Base-by-base conservation (phyloP, 2,329 filamentous ascomycete species). In the Xylaria sp. region DNA sequence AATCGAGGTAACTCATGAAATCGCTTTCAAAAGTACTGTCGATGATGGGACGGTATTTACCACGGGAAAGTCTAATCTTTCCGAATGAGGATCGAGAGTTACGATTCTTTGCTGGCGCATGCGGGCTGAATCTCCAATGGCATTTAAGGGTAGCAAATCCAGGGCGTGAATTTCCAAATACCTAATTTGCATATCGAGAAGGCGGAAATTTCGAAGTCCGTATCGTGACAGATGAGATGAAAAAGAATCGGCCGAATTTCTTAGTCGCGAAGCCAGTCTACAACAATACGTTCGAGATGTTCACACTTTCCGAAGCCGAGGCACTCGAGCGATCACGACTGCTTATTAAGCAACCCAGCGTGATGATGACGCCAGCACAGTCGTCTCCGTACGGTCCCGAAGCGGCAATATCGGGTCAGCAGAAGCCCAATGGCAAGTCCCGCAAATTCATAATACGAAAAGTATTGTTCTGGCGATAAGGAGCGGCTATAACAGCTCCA, bases 271-370 rank as follows among this genome's bases (percentile, higher is more conserved):
- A n/a, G 6, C 53, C 53, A 9, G 9, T 38, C 33, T 56, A 38
- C 9, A 38, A 36, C 33, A 56, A 6, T 26, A 56, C 53, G 9
- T 56, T 56, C 33, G 53, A 40, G 2, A 38, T 56, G 33, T 20
- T 38, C 33, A 56, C 53, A 26, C 5, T 11, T 40, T 36, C 53
- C 11, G 53, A 56, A 56, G n/a, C 53, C 7, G 53, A 56, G n/a
- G 53, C 53, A 20, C 28, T 56, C 9, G 20, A 56, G 53, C 53
- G 3, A 26, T 40, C 53, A 36, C n/a, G 53, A 4, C 15, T 56
- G n/a, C 33, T 38, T 40, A 1, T 33, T 23, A 40, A 40, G 13
- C 4, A 23, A 15, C 11, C 17, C 10, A 23, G 5, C 15, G 4
- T 13, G 31, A 23, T 23, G 6, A 36, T 56, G 31, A 26, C 53